phyloP scores from a whole-genome alignment of 768 basidiomycete genomes.

The Kwoniella sp. region DNA sequence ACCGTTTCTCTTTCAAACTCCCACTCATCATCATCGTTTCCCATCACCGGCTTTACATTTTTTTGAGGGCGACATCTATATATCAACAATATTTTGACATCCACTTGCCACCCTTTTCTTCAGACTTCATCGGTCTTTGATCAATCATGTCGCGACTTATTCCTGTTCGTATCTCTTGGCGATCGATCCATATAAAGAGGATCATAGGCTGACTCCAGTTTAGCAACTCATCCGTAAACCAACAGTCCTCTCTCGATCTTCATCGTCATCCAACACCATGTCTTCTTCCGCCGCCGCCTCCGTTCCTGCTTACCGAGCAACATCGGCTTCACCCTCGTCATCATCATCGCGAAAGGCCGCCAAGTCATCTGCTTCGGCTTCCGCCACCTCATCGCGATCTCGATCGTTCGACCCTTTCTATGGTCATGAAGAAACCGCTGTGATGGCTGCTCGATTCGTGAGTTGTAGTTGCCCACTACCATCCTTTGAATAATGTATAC shows the following conservation, averaged over 20 bases:
- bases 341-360: slow-evolving; percentile 36
- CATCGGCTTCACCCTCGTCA: slow-evolving; percentile 42
- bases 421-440: slow-evolving; percentile 74
- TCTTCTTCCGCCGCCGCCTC: slow-evolving; percentile 17
- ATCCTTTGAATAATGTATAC: background rate
- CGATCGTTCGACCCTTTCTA: slow-evolving; percentile 59
- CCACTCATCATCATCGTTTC: background rate
- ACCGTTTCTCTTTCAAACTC: too few relatives aligned
- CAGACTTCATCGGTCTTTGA: background rate
- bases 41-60: background rate
- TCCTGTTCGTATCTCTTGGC: slow-evolving; percentile 6
- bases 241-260: background rate
- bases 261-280: slow-evolving; percentile 6
- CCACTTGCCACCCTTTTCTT: slow-evolving; percentile 6
- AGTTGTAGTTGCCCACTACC: slow-evolving; percentile 16
- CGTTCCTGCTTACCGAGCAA: slow-evolving; percentile 25
- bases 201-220: slow-evolving; percentile 1
- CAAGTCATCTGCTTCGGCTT: slow-evolving; percentile 46
- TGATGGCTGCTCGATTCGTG: slow-evolving; percentile 69
- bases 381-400: slow-evolving; percentile 43
- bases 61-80: background rate
- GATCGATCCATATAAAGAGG: background rate
- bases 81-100: background rate
- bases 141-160: slow-evolving; percentile 3
- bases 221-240: slow-evolving; percentile 4